A percentile compares a stretch with the other conserved stretches of the same genome.
Conservation (phyloP, 129 eudicot genomes). For the Arctium lappa region DNA sequence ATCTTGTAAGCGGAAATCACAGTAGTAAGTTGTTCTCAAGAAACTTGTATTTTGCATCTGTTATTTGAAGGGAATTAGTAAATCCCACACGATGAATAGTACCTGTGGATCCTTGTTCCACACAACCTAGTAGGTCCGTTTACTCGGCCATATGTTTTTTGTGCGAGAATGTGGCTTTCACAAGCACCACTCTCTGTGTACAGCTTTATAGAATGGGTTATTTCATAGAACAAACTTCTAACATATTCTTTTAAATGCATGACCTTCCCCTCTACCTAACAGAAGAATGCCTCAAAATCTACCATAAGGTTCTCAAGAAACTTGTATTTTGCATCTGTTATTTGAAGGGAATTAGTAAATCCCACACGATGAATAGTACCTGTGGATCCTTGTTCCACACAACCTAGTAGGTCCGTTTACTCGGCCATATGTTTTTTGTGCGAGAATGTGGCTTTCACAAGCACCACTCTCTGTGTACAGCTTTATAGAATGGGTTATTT, state of each 20-base stretch:
- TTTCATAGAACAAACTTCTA: background rate
- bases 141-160: background rate
- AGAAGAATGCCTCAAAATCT: background rate
- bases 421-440: background rate
- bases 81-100: background rate
- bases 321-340: background rate
- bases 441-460: background rate
- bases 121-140: background rate
- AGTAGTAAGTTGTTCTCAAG: constrained; percentile 39
- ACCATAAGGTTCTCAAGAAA: background rate
- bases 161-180: background rate
- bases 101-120: background rate
- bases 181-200: background rate
- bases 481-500: background rate
- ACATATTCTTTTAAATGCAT: background rate
- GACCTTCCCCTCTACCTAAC: background rate
- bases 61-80: background rate
- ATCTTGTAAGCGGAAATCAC: constrained; percentile 31
- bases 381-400: background rate
- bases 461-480: background rate
- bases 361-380: background rate
- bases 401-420: background rate
- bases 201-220: background rate
- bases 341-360: background rate
- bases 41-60: background rate